Evolutionary conservation across 768 basidiomycete genomes (phyloP).

Genomic region (Russula griseocarnosa): DNA sequence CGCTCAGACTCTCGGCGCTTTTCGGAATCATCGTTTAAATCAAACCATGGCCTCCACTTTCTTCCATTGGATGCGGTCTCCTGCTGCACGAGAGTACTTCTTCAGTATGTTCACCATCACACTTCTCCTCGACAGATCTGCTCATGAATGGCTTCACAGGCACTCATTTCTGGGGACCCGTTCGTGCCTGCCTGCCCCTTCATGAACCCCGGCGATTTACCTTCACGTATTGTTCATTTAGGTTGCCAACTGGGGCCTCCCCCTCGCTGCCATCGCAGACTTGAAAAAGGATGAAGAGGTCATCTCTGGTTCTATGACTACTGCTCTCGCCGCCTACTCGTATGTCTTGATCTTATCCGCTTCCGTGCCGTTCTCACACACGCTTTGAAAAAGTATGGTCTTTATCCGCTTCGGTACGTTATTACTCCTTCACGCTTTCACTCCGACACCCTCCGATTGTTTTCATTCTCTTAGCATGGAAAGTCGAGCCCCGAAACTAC

Average conservation of each 20-base stretch:
- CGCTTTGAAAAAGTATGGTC: conserved; percentile 46
- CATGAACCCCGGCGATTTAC: conserved; percentile 5
- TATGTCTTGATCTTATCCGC: conserved; percentile 44
- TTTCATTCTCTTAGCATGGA: conserved; percentile 63
- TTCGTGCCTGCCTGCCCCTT: conserved; percentile 43
- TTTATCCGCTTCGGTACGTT: conserved; percentile 90
- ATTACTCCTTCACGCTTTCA: neutral
- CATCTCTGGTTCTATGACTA: conserved; percentile 96
- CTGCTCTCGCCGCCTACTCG: conserved; percentile 89
- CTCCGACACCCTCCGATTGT: neutral
- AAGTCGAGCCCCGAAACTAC: conserved; percentile 93
- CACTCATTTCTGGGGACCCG: conserved; percentile 98
- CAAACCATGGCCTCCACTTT: conserved; percentile 74
- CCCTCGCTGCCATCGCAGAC: conserved; percentile 88
- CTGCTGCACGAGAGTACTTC: conserved; percentile 90
- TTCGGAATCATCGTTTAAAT: neutral
- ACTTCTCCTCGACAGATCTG: conserved; percentile 13
- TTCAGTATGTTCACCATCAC: conserved; percentile 61
- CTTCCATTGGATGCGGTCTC: conserved; percentile 85
- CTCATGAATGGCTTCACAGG: conserved; percentile 47
- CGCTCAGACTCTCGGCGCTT: too few species aligned
- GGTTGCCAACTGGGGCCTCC: conserved; percentile 99
- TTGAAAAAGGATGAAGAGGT: conserved; percentile 91
- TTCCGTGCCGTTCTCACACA: conserved; percentile 7
- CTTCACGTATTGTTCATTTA: conserved; percentile 39